Conservation (phyloP, 305 asterid genomes). For the Fraxinus velutina region DNA sequence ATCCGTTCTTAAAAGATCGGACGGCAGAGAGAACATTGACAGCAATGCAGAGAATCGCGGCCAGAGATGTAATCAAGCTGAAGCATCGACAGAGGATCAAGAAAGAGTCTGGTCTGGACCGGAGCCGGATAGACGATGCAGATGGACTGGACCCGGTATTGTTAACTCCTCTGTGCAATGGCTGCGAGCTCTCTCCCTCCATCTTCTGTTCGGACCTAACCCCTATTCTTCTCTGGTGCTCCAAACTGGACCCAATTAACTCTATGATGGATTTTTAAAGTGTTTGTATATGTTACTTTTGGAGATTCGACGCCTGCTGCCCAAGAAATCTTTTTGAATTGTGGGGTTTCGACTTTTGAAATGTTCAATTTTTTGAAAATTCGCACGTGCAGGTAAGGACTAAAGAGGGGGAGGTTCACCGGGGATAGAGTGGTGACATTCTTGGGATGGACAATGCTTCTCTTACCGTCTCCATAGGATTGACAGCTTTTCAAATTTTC, state of each 20-base stretch:
- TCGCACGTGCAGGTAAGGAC: background rate
- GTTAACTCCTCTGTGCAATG: background rate
- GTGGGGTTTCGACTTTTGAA: background rate
- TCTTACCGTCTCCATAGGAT: too few species aligned
- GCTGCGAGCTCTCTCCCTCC: conserved; percentile 35
- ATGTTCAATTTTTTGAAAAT: background rate
- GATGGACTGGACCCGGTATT: conserved; percentile 11
- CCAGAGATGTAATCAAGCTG: conserved; percentile 62
- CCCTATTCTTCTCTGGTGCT: background rate
- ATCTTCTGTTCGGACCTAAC: conserved; percentile 8
- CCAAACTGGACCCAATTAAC: background rate
- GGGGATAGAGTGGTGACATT: too few species aligned
- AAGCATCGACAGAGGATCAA: conserved; percentile 62
- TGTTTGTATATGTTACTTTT: background rate
- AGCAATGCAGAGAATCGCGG: conserved; percentile 76
- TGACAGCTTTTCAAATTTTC: too few species aligned
- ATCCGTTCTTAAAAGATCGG: conserved; percentile 63
- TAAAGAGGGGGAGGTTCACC: too few species aligned
- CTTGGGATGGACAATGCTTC: too few species aligned
- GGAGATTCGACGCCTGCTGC: conserved; percentile 15
- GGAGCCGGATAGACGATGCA: conserved; percentile 26
- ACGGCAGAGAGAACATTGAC: conserved; percentile 75
- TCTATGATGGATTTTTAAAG: background rate
- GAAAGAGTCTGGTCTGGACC: conserved; percentile 48
- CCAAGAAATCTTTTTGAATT: background rate